These are phyloP conservation scores for Eucalyptus decipiens DNA, from an alignment of 345 rosid genomes.

Conservation along the genomic window DNA sequence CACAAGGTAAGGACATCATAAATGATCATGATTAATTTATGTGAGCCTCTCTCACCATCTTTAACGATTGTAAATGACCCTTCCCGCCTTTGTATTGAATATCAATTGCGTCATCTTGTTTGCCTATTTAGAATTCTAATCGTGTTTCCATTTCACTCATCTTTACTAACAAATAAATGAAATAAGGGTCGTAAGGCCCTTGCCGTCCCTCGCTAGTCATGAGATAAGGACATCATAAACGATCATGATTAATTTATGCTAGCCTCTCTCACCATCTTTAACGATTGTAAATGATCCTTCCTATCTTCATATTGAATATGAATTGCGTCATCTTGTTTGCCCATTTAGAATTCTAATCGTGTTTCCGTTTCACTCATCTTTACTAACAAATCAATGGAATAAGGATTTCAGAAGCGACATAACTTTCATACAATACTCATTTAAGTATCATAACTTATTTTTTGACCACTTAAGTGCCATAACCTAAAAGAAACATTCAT, in stretches of 20 bases:
- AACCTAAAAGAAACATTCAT: too few relatives aligned
- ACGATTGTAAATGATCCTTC: neutral
- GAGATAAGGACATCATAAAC: neutral
- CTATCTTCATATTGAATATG: neutral
- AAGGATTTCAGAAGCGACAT: too few relatives aligned
- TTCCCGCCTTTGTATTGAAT: neutral
- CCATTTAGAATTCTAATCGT: neutral
- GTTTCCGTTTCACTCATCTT: neutral
- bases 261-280: neutral
- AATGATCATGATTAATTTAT: neutral
- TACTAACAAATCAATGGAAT: neutral
- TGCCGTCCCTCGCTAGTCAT: rapidly evolving
- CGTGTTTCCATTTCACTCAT: neutral
- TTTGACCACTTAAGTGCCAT: too few relatives aligned
- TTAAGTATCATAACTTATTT: neutral
- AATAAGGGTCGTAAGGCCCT: neutral
- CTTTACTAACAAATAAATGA: neutral
- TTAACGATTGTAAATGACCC: neutral
- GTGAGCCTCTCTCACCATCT: neutral
- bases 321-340: neutral
- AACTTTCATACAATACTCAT: too few relatives aligned
- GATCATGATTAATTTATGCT: neutral
- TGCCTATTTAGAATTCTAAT: neutral
- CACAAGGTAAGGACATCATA: too few relatives aligned
- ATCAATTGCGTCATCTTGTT: neutral